phyloP scores from a whole-genome alignment of 2,329 filamentous ascomycete genomes.

The Colletotrichum brevisporum region DNA sequence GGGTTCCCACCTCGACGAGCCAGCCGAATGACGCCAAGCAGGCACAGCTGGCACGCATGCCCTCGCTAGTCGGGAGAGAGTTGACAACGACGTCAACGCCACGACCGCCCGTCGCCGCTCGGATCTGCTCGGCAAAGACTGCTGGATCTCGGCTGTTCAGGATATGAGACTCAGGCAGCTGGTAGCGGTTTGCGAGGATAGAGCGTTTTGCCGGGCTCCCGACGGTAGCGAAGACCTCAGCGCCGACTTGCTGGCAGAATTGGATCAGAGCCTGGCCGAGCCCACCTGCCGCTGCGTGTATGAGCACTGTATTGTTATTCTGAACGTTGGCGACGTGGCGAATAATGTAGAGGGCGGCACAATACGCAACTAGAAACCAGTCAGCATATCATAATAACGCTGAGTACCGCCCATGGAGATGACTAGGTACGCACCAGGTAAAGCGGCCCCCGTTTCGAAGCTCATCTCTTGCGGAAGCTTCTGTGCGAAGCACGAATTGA shows the following conservation, averaged over 20 bases:
- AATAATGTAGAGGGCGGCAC: conserved; percentile 52
- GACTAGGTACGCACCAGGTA: conserved; percentile 48
- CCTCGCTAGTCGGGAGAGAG: conserved; percentile 51
- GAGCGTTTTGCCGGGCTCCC: conserved; percentile 48
- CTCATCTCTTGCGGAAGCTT: too few relatives aligned
- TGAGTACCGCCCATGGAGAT: too few relatives aligned
- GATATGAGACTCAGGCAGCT: conserved; percentile 48
- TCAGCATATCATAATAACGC: too few relatives aligned
- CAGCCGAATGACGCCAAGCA: conserved; percentile 56
- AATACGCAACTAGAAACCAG: not conserved
- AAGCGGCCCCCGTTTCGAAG: too few relatives aligned
- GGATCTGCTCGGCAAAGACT: conserved; percentile 47
- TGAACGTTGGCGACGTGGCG: conserved; percentile 46
- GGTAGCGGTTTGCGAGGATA: conserved; percentile 43
- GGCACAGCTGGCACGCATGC: conserved; percentile 53
- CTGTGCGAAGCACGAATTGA: too few relatives aligned
- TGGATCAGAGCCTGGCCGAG: conserved; percentile 47
- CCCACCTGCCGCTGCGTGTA: conserved; percentile 48
- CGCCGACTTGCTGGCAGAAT: conserved; percentile 47
- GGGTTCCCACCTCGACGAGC: conserved; percentile 59
- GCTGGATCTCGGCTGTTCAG: conserved; percentile 46
- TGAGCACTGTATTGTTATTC: conserved; percentile 44
- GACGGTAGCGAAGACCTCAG: conserved; percentile 52
- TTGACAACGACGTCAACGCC: conserved; percentile 53
- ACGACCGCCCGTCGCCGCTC: conserved; percentile 42